Evolutionary conservation across 805 yeast genomes (phyloP), one percentile per base, ranked within the genome.

Genomic region (Candida dendrica): DNA sequence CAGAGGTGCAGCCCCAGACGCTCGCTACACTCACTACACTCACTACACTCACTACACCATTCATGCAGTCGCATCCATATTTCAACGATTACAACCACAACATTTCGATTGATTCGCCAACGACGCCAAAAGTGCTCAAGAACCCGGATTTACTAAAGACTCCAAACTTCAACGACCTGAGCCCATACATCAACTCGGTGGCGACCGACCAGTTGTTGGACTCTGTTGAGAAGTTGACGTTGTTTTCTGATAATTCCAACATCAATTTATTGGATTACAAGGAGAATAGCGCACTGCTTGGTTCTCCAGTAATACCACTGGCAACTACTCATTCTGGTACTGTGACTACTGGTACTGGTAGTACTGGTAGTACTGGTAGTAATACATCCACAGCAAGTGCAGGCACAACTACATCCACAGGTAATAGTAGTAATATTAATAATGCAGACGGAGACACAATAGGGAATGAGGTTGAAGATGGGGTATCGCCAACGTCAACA

Each of bases 71-170:
- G 16, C 35, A 14, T 6, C 18, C 27, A n/a, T 53, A 51, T 32
- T 51, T 48, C 44, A 45, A 40, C 36, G 47, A 54, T 34, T 50
- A 49, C 41, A 50, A 51, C n/a, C 29, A 34, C 6, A n/a, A 27
- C n/a, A 9, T 27, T 8, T 27, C 30, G 13, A 30, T 49, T 7
- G 48, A 42, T 24, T 59, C 62, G 2, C 62, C 62, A 29, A 59
- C 53, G 26, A 53, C 61, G 1, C 60, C 59, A 14, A 51, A 42
- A 17, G 49, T 48, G 6, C 41, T 56, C 10, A 55, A 48, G 30
- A 44, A 34, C 33, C 6, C 38, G 14, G 15, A 37, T 33, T 10
- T 16, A 18, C 24, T 39, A 2, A 26, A 20, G 7, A 30, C 44
- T 15, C 50, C 51, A 17, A 37, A 40, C n/a, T 33, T 48, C 10